Percentiles rank a stretch among this genome's conserved stretches.
phyloP scores from a whole-genome alignment of 1,139 yeast genomes.

The Hansenula sp. region DNA sequence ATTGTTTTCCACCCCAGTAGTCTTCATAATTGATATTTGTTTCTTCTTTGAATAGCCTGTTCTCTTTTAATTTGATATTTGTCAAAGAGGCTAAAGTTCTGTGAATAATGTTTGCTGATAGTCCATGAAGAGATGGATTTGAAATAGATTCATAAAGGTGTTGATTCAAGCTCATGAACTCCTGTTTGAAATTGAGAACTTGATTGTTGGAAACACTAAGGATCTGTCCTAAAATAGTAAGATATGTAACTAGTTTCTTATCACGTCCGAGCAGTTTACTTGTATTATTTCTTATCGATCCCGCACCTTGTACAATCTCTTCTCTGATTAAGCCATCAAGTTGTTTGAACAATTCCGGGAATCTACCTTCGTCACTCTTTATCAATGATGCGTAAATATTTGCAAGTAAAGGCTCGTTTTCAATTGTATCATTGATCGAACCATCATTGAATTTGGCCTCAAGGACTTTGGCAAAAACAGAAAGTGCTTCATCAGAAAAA shows the following conservation, averaged over 20 bases:
- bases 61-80: constrained; percentile 52
- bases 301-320: constrained; percentile 85
- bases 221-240: constrained; percentile 67
- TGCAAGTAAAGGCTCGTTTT: constrained; percentile 65
- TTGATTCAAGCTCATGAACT: constrained; percentile 46
- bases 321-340: constrained; percentile 41
- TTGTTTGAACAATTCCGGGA: constrained; percentile 32
- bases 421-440: constrained; percentile 51
- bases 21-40: constrained; percentile 33
- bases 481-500: constrained; percentile 59
- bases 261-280: constrained; percentile 73
- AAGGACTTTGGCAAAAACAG: constrained; percentile 30
- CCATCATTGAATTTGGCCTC: constrained; percentile 52
- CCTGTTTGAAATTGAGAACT: constrained; percentile 40
- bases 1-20: constrained; percentile 75
- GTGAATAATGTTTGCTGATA: constrained; percentile 50
- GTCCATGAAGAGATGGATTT: constrained; percentile 55
- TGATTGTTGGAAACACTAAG: constrained; percentile 61
- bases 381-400: constrained; percentile 68
- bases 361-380: constrained; percentile 39
- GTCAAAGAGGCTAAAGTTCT: constrained; percentile 65
- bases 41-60: constrained; percentile 45
- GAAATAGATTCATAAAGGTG: constrained; percentile 53
- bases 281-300: constrained; percentile 60
- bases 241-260: constrained; percentile 68